These are phyloP conservation scores for Monosporozyma aquatica DNA, from an alignment of 805 yeast genomes.

Conservation along the genomic window DNA sequence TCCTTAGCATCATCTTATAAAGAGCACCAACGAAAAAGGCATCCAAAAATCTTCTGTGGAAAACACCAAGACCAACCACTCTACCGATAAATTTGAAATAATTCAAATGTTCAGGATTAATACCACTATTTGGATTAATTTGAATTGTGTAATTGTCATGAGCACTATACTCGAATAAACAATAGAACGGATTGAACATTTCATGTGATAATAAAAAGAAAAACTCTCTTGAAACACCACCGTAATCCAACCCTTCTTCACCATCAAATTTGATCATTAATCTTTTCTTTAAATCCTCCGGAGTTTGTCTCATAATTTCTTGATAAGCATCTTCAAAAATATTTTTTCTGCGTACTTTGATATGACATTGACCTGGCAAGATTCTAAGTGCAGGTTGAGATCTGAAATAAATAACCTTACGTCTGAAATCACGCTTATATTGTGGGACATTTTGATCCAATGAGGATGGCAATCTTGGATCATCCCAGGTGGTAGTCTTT, in stretches of 20 bases:
- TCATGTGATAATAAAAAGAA: conserved; percentile 94
- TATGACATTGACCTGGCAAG: conserved; percentile 97
- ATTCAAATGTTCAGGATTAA: conserved; percentile 95
- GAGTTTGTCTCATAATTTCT: conserved; percentile 97
- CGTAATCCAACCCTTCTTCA: conserved; percentile 98
- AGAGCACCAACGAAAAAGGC: conserved; percentile 98
- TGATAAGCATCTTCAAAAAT: conserved; percentile 96
- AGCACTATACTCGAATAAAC: conserved; percentile 94
- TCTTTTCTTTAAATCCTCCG: conserved; percentile 95
- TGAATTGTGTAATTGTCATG: conserved; percentile 97
- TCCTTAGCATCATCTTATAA: conserved; percentile 93
- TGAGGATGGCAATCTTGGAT: conserved; percentile 94
- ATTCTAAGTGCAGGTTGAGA: conserved; percentile 97
- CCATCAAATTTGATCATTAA: conserved; percentile 98
- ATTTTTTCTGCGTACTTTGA: conserved; percentile 93
- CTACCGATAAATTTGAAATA: conserved; percentile 98
- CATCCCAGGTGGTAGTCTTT: conserved; percentile 99
- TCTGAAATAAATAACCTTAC: conserved; percentile 94
- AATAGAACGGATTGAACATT: conserved; percentile 97
- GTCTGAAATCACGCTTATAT: conserved; percentile 96
- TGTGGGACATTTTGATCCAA: conserved; percentile 98
- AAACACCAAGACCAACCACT: conserved; percentile 95
- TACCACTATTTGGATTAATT: conserved; percentile 93
- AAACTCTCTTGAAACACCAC: conserved; percentile 98
- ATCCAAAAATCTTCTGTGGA: conserved; percentile 95